Conservation (phyloP, 495 filamentous ascomycete species). For the Venustampulla echinocandica region DNA sequence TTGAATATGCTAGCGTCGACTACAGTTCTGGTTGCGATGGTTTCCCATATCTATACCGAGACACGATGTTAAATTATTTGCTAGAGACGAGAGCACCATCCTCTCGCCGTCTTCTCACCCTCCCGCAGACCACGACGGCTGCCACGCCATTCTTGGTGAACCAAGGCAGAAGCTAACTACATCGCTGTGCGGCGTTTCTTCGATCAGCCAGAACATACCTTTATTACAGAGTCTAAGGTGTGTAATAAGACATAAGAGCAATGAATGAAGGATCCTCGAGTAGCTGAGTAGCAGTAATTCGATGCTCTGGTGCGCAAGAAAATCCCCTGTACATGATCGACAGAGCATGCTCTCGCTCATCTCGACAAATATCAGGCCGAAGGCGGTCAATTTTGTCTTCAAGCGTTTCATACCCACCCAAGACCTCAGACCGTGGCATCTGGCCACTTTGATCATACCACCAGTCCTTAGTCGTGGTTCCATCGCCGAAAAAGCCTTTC, state of each 20-base stretch:
- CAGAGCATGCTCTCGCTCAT: not conserved
- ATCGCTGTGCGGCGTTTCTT: no score
- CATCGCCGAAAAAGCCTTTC: constrained; percentile 41
- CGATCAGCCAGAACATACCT: no score
- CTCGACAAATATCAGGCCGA: not conserved
- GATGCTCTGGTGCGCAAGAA: not conserved
- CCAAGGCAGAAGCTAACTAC: no score
- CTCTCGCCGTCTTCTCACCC: no score
- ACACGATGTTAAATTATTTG: no score
- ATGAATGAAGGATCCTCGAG: constrained; percentile 2
- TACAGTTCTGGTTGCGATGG: no score
- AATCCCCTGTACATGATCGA: not conserved
- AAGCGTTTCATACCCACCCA: constrained; percentile 1
- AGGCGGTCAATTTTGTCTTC: constrained; percentile 1
- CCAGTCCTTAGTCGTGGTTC: constrained; percentile 14
- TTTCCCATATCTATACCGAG: no score
- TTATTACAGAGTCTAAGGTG: no score
- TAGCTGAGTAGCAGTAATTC: constrained; percentile 2
- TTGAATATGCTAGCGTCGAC: no score
- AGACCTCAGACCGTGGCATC: not conserved
- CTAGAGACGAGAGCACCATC: no score
- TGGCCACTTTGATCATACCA: constrained; percentile 5
- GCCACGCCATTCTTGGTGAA: no score
- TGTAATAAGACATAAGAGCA: constrained; percentile 5
- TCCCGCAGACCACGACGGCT: no score